phyloP scores from a whole-genome alignment of 2,329 filamentous ascomycete species.

The Blastomyces percursus region DNA sequence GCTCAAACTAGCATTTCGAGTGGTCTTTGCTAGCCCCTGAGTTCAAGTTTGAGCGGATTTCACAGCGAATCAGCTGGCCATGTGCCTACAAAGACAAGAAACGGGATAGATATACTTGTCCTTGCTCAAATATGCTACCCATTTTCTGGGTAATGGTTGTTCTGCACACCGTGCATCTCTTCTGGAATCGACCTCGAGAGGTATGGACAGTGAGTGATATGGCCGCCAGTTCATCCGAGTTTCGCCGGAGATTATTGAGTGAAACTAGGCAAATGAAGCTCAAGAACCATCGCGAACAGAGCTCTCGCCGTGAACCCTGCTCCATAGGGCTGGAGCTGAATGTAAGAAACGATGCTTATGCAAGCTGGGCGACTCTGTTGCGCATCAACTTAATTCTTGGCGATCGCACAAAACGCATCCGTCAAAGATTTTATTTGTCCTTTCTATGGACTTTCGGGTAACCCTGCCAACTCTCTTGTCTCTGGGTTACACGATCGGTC shows the following conservation, averaged over 20 bases:
- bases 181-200: too few species aligned
- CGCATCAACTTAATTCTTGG: background rate
- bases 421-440: background rate
- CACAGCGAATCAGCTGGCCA: background rate
- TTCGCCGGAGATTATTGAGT: background rate
- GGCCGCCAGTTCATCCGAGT: background rate
- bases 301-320: background rate
- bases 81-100: background rate
- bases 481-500: background rate
- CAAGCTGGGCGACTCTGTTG: background rate
- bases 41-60: background rate
- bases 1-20: background rate
- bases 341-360: background rate
- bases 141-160: background rate
- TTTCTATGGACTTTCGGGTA: background rate
- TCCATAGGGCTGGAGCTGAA: background rate
- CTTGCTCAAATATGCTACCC: background rate
- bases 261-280: background rate
- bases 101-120: background rate
- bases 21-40: background rate
- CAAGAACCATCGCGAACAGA: background rate
- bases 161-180: background rate
- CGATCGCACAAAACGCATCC: background rate
- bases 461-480: background rate
- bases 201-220: background rate